Conservation (phyloP, 495 filamentous ascomycete species). For the Penicillium robsamsonii region DNA sequence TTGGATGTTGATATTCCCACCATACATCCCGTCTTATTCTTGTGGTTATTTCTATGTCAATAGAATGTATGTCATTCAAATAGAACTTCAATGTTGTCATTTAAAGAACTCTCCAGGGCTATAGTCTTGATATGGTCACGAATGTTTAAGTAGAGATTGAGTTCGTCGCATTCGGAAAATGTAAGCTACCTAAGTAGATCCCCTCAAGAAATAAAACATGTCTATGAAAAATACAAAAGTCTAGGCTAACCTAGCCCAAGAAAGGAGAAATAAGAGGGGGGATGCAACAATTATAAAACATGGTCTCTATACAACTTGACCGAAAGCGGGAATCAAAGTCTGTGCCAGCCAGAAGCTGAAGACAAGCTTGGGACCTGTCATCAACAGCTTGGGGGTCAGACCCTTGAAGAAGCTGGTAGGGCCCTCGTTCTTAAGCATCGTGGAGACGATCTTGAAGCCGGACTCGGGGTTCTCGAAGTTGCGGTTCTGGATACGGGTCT, state of each 20-base stretch:
- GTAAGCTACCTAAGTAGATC: slow-evolving; percentile 7
- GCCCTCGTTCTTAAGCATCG: slow-evolving; percentile 90
- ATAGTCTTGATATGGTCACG: background rate
- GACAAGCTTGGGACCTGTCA: slow-evolving; percentile 97
- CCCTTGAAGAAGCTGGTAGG: slow-evolving; percentile 93
- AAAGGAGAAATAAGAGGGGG: slow-evolving; percentile 5
- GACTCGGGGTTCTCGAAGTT: slow-evolving; percentile 98
- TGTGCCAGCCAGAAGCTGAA: slow-evolving; percentile 99
- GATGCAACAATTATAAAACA: slow-evolving; percentile 9
- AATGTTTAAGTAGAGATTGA: slow-evolving; percentile 2
- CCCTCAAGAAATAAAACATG: slow-evolving; percentile 14
- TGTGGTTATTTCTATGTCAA: slow-evolving; percentile 9
- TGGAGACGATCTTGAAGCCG: slow-evolving; percentile 83
- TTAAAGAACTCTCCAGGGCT: background rate
- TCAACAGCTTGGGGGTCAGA: slow-evolving; percentile 90
- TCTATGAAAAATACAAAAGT: slow-evolving; percentile 19
- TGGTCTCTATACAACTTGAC: slow-evolving; percentile 52
- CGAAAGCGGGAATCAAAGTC: slow-evolving; percentile 77
- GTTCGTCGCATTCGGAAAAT: slow-evolving; percentile 11
- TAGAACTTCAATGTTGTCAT: background rate
- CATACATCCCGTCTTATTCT: slow-evolving; percentile 11
- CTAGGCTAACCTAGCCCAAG: slow-evolving; percentile 1
- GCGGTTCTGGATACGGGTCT: slow-evolving; percentile 97
- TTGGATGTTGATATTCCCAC: slow-evolving; percentile 11
- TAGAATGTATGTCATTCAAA: slow-evolving; percentile 9